Conservation (phyloP, 2,329 filamentous ascomycete species). For the Dendrostoma leiphaemia region DNA sequence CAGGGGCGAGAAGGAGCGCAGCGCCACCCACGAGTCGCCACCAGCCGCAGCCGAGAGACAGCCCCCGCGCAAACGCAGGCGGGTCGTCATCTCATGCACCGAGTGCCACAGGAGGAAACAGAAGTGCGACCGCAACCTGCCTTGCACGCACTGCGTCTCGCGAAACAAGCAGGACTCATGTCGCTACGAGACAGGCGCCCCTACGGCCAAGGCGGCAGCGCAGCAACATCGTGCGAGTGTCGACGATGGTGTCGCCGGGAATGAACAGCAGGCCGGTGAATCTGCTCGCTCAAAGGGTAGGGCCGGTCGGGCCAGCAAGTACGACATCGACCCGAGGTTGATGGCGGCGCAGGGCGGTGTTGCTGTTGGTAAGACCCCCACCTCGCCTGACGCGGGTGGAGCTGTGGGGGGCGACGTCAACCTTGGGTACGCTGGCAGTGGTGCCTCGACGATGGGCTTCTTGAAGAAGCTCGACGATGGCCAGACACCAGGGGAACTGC, state of each 20-base stretch:
- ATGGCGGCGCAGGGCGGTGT: background rate
- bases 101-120: constrained; percentile 65
- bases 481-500: constrained; percentile 25
- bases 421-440: constrained; percentile 53
- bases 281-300: background rate
- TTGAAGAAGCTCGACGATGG: constrained; percentile 56
- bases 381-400: background rate
- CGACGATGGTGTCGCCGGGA: background rate
- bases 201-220: constrained; percentile 36
- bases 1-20: background rate
- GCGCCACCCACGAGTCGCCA: background rate
- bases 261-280: background rate
- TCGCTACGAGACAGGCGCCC: constrained; percentile 53
- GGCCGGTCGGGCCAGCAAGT: constrained; percentile 3
- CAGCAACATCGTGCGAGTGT: constrained; percentile 15
- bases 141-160: constrained; percentile 58
- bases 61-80: constrained; percentile 54
- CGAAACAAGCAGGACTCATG: constrained; percentile 56
- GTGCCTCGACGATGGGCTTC: constrained; percentile 52
- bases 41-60: constrained; percentile 26
- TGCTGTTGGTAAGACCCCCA: background rate
- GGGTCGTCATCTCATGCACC: constrained; percentile 61
- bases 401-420: constrained; percentile 38
- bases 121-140: constrained; percentile 60
- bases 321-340: background rate